phyloP scores from a whole-genome alignment of 352 stramenopile genomes.

The Phytopythium chamaehyphon region DNA sequence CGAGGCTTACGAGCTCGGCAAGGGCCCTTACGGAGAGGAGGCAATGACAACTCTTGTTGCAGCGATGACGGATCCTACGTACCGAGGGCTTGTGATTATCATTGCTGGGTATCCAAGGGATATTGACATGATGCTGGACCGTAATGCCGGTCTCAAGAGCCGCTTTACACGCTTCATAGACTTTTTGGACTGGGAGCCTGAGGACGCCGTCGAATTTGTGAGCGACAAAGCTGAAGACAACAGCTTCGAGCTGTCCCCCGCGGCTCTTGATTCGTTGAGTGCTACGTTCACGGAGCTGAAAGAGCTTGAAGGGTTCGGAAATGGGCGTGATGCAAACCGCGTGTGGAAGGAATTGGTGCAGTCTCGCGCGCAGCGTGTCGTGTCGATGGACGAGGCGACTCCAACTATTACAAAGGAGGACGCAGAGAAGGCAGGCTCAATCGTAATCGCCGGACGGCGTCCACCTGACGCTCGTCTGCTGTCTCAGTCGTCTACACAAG shows the following conservation, averaged over 20 bases:
- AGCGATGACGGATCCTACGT: slow-evolving; percentile 83
- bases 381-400: slow-evolving; percentile 32
- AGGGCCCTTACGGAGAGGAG: slow-evolving; percentile 77
- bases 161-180: slow-evolving; percentile 87
- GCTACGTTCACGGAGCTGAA: slow-evolving; percentile 38
- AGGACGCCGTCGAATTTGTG: slow-evolving; percentile 75
- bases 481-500: slow-evolving; percentile 11
- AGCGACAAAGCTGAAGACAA: slow-evolving; percentile 34
- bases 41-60: slow-evolving; percentile 89
- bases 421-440: slow-evolving; percentile 26
- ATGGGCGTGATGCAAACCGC: slow-evolving; percentile 63
- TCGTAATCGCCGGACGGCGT: slow-evolving; percentile 33
- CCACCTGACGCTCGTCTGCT: slow-evolving; percentile 29
- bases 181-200: slow-evolving; percentile 85
- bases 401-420: slow-evolving; percentile 45
- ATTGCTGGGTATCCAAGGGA: slow-evolving; percentile 88
- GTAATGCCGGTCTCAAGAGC: slow-evolving; percentile 89
- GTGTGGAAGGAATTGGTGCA: slow-evolving; percentile 64
- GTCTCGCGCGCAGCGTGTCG: slow-evolving; percentile 59
- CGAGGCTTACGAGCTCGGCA: slow-evolving; percentile 90
- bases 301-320: slow-evolving; percentile 56
- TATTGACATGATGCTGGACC: slow-evolving; percentile 87
- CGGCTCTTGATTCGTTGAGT: slow-evolving; percentile 20
- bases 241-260: slow-evolving; percentile 29
- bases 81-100: slow-evolving; percentile 86